phyloP scores from a whole-genome alignment of 192 early-diverging fungal species.

The Globomyces pollinis-pini region DNA sequence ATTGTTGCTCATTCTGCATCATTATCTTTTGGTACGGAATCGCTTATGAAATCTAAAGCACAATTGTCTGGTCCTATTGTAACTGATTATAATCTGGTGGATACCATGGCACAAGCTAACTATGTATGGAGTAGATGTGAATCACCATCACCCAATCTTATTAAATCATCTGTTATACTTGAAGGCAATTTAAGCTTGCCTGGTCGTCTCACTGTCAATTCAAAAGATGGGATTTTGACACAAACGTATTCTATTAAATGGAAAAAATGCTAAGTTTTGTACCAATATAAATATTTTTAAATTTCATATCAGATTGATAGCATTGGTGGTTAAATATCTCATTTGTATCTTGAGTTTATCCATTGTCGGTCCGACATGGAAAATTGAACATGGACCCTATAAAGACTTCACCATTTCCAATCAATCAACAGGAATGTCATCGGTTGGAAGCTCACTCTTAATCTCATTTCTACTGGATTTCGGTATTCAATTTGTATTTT shows the following conservation, averaged over 20 bases:
- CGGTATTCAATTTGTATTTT: conserved; percentile 42
- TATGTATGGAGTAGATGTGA: conserved; percentile 21
- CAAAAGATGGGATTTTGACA: conserved; percentile 20
- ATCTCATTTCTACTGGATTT: conserved; percentile 33
- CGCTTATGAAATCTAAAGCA: conserved; percentile 6
- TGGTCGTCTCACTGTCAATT: conserved; percentile 23
- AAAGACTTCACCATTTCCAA: too few species aligned
- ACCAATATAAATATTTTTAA: too few species aligned
- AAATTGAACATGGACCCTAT: too few species aligned
- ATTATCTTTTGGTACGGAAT: not conserved
- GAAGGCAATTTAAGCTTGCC: not conserved
- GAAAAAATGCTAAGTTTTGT: conserved; percentile 16
- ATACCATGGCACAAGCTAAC: conserved; percentile 14
- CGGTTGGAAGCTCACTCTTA: conserved; percentile 27
- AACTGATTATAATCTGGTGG: conserved; percentile 12
- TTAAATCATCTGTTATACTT: conserved; percentile 16
- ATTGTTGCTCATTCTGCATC: conserved; percentile 7
- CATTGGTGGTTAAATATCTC: too few species aligned
- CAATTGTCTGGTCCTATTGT: not conserved
- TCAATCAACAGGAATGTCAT: too few species aligned
- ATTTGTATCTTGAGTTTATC: too few species aligned
- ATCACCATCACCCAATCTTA: conserved; percentile 10
- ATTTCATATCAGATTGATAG: too few species aligned
- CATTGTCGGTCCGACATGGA: too few species aligned
- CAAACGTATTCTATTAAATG: conserved; percentile 20